Evolutionary conservation across 2,329 filamentous ascomycete species (phyloP).

Genomic region (Pseudofabraea citricarpa): DNA sequence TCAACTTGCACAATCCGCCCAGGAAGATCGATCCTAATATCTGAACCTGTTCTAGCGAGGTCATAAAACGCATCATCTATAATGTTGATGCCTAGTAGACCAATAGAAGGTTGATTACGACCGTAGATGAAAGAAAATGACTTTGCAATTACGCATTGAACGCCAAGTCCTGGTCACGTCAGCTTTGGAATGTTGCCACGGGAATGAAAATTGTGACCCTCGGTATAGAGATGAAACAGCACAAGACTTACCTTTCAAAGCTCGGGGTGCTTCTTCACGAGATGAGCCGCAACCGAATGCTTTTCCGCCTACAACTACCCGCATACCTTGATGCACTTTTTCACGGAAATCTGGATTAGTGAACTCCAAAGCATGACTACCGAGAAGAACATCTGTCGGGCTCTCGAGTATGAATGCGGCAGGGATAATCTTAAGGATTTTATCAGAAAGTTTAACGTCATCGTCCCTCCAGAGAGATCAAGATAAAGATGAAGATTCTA

Average conservation of each 20-base stretch:
- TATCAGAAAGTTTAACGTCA: background rate
- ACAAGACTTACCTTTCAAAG: constrained; percentile 27
- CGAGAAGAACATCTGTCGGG: constrained; percentile 29
- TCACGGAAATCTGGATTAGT: constrained; percentile 36
- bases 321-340: constrained; percentile 29
- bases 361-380: constrained; percentile 34
- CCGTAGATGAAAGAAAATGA: constrained; percentile 42
- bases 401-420: constrained; percentile 30
- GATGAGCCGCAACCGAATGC: constrained; percentile 42
- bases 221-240: background rate
- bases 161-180: constrained; percentile 22
- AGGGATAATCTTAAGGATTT: constrained; percentile 32
- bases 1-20: constrained; percentile 16
- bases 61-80: constrained; percentile 34
- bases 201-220: background rate
- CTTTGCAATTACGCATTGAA: constrained; percentile 38
- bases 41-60: constrained; percentile 27
- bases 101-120: constrained; percentile 39
- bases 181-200: background rate
- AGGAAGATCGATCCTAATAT: constrained; percentile 31
- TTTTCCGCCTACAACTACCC: constrained; percentile 39
- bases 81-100: constrained; percentile 38
- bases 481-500: background rate
- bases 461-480: background rate
- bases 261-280: constrained; percentile 37